Percentiles rank a stretch among this genome's conserved stretches.
phyloP scores from a whole-genome alignment of 2,329 filamentous ascomycete species.

The Emergomyces orientalis region DNA sequence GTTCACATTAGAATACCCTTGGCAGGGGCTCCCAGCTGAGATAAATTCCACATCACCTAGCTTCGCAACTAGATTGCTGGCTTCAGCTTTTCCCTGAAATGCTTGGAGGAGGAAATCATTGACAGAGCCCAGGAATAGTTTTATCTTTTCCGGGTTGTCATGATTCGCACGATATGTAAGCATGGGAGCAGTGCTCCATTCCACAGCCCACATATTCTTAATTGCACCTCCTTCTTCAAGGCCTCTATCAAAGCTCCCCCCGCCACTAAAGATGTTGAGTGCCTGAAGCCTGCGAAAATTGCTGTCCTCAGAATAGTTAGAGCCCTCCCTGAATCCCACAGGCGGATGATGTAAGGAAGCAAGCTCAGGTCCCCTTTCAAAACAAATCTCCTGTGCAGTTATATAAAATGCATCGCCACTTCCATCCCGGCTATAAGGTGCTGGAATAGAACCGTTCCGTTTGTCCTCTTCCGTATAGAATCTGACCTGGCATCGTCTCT shows the following conservation, averaged over 20 bases:
- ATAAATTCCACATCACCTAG: constrained; percentile 61
- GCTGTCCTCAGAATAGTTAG: constrained; percentile 35
- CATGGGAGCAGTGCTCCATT: constrained; percentile 54
- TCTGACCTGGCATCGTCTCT: constrained; percentile 51
- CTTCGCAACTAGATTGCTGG: constrained; percentile 40
- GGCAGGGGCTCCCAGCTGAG: constrained; percentile 66
- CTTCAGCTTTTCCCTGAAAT: constrained; percentile 41
- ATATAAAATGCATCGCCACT: constrained; percentile 59
- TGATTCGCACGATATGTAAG: constrained; percentile 66
- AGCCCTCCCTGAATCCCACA: constrained; percentile 44
- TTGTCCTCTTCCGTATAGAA: constrained; percentile 40
- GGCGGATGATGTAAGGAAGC: constrained; percentile 18
- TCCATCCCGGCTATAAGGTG: constrained; percentile 58
- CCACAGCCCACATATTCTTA: constrained; percentile 58
- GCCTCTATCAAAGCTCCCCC: constrained; percentile 66
- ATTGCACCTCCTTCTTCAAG: constrained; percentile 62
- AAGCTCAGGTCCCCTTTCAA: constrained; percentile 5
- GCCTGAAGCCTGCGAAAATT: constrained; percentile 43
- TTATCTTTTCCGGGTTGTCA: constrained; percentile 31
- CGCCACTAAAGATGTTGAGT: constrained; percentile 67
- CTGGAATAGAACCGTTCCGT: constrained; percentile 36
- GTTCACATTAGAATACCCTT: constrained; percentile 62
- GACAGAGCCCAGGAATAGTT: constrained; percentile 61
- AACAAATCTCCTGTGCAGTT: constrained; percentile 32
- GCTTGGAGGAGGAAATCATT: constrained; percentile 55